Conservation (phyloP, 176 grass and related monocot species). For the Triticum aestivum region IWGSC_CS_RefSeq_v2.1 NC_057814.1:148860257-148860756, state of each 20-base stretch:
- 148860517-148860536: constrained; percentile 4
- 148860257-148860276: background rate
- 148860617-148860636: constrained; percentile 99
- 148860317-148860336: background rate
- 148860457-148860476: background rate
- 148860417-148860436: background rate
- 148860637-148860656: constrained; percentile 92
- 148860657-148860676: constrained; percentile 62
- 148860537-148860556: background rate
- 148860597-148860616: constrained; percentile 72
- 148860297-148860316: background rate
- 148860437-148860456: constrained; percentile 13
- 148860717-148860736: constrained; percentile 11
- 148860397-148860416: background rate
- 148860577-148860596: constrained; percentile 87
- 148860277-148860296: background rate
- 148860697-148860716: background rate
- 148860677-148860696: constrained; percentile 78
- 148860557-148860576: constrained; percentile 51
- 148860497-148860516: constrained; percentile 1
- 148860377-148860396: background rate
- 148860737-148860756: background rate
- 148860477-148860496: background rate
- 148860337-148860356: background rate
- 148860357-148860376: background rate